Percentiles rank a stretch among this genome's conserved stretches.
Conservation (phyloP, 129 eudicot species). For the Lonicera japonica region DNA sequence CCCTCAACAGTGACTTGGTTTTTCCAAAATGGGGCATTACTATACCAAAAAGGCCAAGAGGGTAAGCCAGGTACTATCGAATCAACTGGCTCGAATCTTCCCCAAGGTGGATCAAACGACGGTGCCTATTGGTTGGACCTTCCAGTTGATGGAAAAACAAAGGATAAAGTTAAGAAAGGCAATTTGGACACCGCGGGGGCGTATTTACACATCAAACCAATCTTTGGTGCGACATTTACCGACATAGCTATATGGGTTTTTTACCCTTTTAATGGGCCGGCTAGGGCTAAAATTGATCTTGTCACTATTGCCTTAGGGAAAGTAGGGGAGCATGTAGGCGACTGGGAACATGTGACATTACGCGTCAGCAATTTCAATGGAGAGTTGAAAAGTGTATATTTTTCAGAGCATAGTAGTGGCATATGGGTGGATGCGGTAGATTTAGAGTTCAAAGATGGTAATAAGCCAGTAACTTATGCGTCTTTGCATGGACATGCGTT, state of each 20-base stretch:
- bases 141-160: constrained; percentile 25
- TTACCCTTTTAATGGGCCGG: constrained; percentile 56
- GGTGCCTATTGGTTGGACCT: constrained; percentile 45
- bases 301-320: constrained; percentile 36
- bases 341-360: constrained; percentile 55
- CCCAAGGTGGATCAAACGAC: constrained; percentile 52
- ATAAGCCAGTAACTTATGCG: constrained; percentile 39
- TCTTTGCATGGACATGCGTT: constrained; percentile 39
- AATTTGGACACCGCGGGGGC: constrained; percentile 31
- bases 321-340: constrained; percentile 51
- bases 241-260: constrained; percentile 50
- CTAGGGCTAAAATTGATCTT: constrained; percentile 43
- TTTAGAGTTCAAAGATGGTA: constrained; percentile 37
- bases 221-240: constrained; percentile 40
- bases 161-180: constrained; percentile 40
- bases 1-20: constrained; percentile 59
- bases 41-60: constrained; percentile 39
- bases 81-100: constrained; percentile 40
- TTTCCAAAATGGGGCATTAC: constrained; percentile 48
- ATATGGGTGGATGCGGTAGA: constrained; percentile 37
- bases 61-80: constrained; percentile 30
- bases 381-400: constrained; percentile 28
- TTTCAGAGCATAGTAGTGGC: constrained; percentile 45
- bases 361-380: constrained; percentile 50
- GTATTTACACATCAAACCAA: constrained; percentile 48